A percentile compares a stretch with the other conserved stretches of the same genome.
Conservation (phyloP, 1,139 yeast species). For the Geotrichum carabidarum region DNA sequence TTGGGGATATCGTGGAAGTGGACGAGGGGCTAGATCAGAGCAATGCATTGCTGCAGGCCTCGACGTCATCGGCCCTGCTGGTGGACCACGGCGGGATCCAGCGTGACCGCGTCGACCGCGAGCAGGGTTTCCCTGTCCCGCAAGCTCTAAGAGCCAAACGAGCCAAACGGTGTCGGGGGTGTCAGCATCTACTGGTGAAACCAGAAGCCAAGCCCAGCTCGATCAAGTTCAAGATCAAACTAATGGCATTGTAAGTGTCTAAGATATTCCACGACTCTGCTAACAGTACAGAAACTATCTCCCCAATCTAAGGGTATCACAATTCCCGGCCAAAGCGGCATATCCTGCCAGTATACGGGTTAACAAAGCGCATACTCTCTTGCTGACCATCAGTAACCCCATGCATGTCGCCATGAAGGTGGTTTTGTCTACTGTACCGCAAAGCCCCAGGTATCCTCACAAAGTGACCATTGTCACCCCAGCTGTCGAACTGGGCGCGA, state of each 20-base stretch:
- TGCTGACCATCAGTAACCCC: constrained; percentile 31
- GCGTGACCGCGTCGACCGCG: constrained; percentile 13
- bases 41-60: constrained; percentile 16
- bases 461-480: constrained; percentile 27
- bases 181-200: constrained; percentile 29
- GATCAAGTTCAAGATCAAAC: constrained; percentile 25
- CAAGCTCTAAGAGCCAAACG: constrained; percentile 28
- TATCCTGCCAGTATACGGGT: constrained; percentile 20
- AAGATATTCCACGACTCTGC: not conserved
- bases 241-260: constrained; percentile 26
- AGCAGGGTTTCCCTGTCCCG: constrained; percentile 24
- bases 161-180: constrained; percentile 31
- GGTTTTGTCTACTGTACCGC: constrained; percentile 25
- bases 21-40: constrained; percentile 18
- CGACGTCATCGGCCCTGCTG: not conserved
- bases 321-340: constrained; percentile 15
- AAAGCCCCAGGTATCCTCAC: constrained; percentile 15
- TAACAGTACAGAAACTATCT: constrained; percentile 20
- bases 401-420: constrained; percentile 26
- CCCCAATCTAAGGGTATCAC: constrained; percentile 24
- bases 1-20: constrained; percentile 17
- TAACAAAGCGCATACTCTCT: constrained; percentile 16
- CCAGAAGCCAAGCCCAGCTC: constrained; percentile 33
- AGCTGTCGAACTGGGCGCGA: constrained; percentile 29
- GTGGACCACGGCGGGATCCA: constrained; percentile 1